A percentile compares a stretch with the other conserved stretches of the same genome.
phyloP scores from a whole-genome alignment of 169 alveolate genomes.

The Eimeria nieschulzi region DNA sequence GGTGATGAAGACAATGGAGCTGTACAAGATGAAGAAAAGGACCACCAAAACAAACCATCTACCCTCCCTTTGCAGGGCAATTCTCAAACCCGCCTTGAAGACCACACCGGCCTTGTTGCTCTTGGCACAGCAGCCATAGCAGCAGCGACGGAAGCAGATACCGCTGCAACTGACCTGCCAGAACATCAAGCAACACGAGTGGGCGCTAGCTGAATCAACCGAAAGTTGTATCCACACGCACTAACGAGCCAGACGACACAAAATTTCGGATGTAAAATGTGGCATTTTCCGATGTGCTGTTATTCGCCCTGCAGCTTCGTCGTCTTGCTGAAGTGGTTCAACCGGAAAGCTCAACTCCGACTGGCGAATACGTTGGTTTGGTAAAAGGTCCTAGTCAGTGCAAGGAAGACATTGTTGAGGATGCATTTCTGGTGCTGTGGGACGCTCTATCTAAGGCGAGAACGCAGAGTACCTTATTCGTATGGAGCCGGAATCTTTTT shows the following conservation, averaged over 20 bases:
- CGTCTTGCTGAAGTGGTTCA: background rate
- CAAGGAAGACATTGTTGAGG: slow-evolving; percentile 70
- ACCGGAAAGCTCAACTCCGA: background rate
- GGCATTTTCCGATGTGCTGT: background rate
- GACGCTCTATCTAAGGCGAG: slow-evolving; percentile 35
- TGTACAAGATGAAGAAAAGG: background rate
- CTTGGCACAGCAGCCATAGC: background rate
- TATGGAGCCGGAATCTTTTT: slow-evolving; percentile 34
- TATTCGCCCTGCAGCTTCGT: background rate
- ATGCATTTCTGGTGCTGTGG: slow-evolving; percentile 73
- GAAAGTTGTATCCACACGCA: no score
- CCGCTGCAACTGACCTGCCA: background rate
- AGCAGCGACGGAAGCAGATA: background rate
- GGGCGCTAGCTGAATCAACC: background rate
- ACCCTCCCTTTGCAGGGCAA: background rate
- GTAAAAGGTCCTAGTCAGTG: slow-evolving; percentile 22
- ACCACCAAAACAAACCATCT: background rate
- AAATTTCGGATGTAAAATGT: background rate
- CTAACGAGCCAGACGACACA: no score
- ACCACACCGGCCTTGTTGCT: background rate
- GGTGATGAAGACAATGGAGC: background rate
- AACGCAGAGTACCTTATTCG: slow-evolving; percentile 61
- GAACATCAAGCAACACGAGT: background rate
- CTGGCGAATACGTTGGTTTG: slow-evolving; percentile 22
- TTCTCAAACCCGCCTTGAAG: background rate